Base-by-base conservation (phyloP, 1,284 basidiomycete genomes). In the Calocybe gambosa region DNA sequence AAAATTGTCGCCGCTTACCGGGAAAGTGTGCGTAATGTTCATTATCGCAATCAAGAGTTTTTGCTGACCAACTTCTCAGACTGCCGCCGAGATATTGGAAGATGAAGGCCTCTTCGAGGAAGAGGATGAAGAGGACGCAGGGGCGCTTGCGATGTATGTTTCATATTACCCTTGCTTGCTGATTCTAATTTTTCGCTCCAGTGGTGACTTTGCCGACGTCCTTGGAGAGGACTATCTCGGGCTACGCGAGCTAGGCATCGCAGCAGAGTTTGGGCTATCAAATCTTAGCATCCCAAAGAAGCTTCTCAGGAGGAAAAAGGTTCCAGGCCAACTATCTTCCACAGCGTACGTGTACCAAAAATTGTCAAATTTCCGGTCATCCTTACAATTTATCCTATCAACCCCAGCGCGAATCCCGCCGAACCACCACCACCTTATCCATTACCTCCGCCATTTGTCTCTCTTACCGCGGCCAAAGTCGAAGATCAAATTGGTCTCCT, bases 181-280 rank as follows among this genome's bases (percentile, higher is more conserved):
- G 7, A 31, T 3, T 31, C 13, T 8, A 8, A 6, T 31, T 13
- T 31, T 31, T 29, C 34, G 28, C 46, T 47, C 3, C 56, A 87
- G 85, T 57, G 93, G 93, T 45, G 85, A 88, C 54, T 94, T 94
- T 63, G 86, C 91, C 0, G 89, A 91, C 45, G 77, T 83, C 18
- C 75, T 95, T 13, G 93, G 93, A 29, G 93, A 96, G 57, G 94
- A 98, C 65, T 96, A 93, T 66, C 80, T 98, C 26, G 94, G 93
- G 15, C 74, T 97, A 23, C 78, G 81, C 45, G 92, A 90, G 60
- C 68, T 94, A 35, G 94, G 94, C 16, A 89, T 98, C 47, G 92
- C 93, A 42, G 75, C 78, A 37, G 94, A 97, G 62, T 74, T 90
- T 45, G 90, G 91, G n/a, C 67, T 94, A 52, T 75, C 82, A 1